These are phyloP conservation scores for Lactuca sativa DNA, from an alignment of 129 eudicot species.

Conservation along the genomic window DNA sequence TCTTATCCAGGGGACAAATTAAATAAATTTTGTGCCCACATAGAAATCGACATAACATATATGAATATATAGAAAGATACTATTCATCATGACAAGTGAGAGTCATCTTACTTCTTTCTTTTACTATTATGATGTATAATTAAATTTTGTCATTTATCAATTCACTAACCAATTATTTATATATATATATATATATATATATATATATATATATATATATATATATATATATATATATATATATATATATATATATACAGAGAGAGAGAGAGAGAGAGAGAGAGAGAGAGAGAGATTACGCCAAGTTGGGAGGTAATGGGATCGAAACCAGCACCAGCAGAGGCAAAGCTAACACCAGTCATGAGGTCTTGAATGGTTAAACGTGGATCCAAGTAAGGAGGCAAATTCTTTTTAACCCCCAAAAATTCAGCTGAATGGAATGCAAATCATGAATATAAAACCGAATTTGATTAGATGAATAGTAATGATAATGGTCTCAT, in stretches of 20 bases:
- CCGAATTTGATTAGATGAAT: neutral
- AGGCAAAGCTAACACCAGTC: slow-evolving; percentile 44
- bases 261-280: neutral
- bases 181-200: too few relatives aligned
- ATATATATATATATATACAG: too few relatives aligned
- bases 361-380: slow-evolving; percentile 31
- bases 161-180: too few relatives aligned
- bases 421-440: slow-evolving; percentile 25
- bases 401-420: slow-evolving; percentile 32
- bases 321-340: slow-evolving; percentile 48
- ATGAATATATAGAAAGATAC: neutral
- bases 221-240: too few relatives aligned
- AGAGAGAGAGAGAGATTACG: slow-evolving; percentile 15
- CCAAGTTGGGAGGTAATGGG: slow-evolving; percentile 31
- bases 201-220: too few relatives aligned
- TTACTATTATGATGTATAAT: too few relatives aligned
- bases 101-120: too few relatives aligned
- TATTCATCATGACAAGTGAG: too few relatives aligned
- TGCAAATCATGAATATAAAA: neutral
- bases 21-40: neutral
- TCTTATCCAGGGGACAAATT: too few relatives aligned
- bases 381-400: slow-evolving; percentile 41
- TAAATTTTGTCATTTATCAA: too few relatives aligned
- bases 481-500: neutral
- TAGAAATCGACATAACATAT: neutral